Conservation (phyloP, 768 basidiomycete species). For the Suillus sp. region DNA sequence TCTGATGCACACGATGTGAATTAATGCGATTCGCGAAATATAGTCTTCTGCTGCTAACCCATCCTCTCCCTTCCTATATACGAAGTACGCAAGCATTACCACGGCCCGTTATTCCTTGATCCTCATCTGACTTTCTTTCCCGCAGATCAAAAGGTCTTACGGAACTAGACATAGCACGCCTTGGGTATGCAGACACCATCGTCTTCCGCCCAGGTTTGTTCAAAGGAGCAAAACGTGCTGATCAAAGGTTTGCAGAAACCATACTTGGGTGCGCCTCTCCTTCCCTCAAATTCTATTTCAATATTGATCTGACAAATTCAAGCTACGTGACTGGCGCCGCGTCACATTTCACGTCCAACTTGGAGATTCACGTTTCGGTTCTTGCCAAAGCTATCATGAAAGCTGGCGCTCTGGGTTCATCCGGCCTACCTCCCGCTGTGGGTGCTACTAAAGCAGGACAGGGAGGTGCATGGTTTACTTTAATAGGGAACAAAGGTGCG, state of each 20-base stretch:
- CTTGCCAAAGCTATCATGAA: constrained; percentile 56
- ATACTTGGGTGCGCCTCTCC: constrained; percentile 42
- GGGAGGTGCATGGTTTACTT: constrained; percentile 47
- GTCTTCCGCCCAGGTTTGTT: constrained; percentile 68
- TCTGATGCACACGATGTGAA: background rate
- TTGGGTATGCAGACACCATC: constrained; percentile 74
- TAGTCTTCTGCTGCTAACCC: constrained; percentile 58
- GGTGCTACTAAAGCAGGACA: constrained; percentile 43
- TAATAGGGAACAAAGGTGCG: constrained; percentile 57
- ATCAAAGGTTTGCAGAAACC: constrained; percentile 43
- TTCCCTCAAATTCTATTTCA: background rate
- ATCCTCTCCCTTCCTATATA: constrained; percentile 53
- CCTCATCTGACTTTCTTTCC: background rate
- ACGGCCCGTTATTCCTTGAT: background rate
- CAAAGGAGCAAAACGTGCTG: constrained; percentile 46
- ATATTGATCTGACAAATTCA: background rate
- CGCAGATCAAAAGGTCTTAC: constrained; percentile 75
- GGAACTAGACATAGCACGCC: constrained; percentile 61
- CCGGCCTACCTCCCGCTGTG: constrained; percentile 46
- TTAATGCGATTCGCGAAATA: background rate
- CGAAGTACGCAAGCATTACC: constrained; percentile 33
- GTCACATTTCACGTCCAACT: constrained; percentile 39
- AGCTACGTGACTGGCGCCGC: constrained; percentile 42
- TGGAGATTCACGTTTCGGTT: constrained; percentile 54
- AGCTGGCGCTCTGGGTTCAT: constrained; percentile 56